These are phyloP conservation scores for Lasiosphaeriaceae sp. DNA, from an alignment of 495 filamentous ascomycete species.

Conservation along the genomic window DNA sequence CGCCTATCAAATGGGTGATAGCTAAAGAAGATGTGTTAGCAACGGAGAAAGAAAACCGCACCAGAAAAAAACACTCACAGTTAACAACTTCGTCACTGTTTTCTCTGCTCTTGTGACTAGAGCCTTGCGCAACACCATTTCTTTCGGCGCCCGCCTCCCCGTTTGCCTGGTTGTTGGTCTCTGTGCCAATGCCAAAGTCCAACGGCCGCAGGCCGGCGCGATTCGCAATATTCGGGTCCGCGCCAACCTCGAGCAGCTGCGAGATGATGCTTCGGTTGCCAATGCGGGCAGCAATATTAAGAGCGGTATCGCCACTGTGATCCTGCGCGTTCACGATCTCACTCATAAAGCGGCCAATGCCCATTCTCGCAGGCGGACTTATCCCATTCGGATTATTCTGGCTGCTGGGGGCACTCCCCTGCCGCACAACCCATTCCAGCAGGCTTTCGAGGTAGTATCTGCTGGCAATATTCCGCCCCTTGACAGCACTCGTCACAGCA, in stretches of 20 bases:
- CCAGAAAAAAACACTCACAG: slow-evolving; percentile 47
- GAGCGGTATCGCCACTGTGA: slow-evolving; percentile 86
- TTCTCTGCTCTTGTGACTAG: slow-evolving; percentile 44
- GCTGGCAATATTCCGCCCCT: slow-evolving; percentile 76
- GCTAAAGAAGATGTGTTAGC: slow-evolving; percentile 48
- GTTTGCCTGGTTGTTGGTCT: slow-evolving; percentile 44
- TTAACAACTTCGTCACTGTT: slow-evolving; percentile 69
- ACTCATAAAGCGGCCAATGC: slow-evolving; percentile 84
- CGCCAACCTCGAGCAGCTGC: slow-evolving; percentile 88
- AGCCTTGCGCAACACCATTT: slow-evolving; percentile 27
- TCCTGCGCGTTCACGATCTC: slow-evolving; percentile 94
- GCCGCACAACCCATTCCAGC: slow-evolving; percentile 86
- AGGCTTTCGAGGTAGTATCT: slow-evolving; percentile 92
- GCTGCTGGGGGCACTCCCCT: slow-evolving; percentile 62
- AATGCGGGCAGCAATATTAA: slow-evolving; percentile 88
- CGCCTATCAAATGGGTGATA: slow-evolving; percentile 66
- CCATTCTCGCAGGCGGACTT: slow-evolving; percentile 58
- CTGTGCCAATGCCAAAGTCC: slow-evolving; percentile 85
- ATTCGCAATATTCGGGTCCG: slow-evolving; percentile 84
- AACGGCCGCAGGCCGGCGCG: slow-evolving; percentile 77
- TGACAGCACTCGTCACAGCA: slow-evolving; percentile 87
- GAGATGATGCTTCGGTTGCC: slow-evolving; percentile 87
- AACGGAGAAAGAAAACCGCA: background rate
- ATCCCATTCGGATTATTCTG: slow-evolving; percentile 38
- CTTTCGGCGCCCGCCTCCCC: slow-evolving; percentile 28